These are phyloP conservation scores for Hymenoscyphus scutula DNA, from an alignment of 2,329 filamentous ascomycete species.

Conservation along the genomic window DNA sequence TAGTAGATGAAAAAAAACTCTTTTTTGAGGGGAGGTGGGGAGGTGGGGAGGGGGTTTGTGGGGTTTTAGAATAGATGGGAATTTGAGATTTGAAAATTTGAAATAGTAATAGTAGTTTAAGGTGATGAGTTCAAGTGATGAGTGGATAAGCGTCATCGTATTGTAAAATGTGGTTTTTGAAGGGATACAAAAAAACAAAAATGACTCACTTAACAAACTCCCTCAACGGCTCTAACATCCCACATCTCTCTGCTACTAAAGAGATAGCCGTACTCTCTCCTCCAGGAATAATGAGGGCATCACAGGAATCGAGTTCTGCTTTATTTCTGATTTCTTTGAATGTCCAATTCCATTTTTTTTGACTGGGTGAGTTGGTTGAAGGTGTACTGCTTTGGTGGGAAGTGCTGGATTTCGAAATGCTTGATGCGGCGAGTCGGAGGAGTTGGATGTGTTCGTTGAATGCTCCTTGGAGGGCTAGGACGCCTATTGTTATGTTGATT, in stretches of 20 bases:
- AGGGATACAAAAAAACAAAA: background rate
- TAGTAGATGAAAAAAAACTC: too few species aligned
- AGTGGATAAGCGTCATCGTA: too few species aligned
- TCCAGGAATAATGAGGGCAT: conserved; percentile 85
- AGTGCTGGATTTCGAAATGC: conserved; percentile 37
- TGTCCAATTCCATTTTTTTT: conserved; percentile 22
- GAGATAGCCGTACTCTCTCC: conserved; percentile 95
- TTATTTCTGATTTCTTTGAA: conserved; percentile 80
- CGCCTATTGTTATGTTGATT: conserved; percentile 52
- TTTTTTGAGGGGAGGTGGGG: background rate
- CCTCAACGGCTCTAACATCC: conserved; percentile 77
- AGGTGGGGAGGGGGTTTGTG: background rate
- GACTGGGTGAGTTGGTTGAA: too few species aligned
- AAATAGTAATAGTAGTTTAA: too few species aligned
- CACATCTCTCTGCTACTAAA: conserved; percentile 77
- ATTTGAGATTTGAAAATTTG: too few species aligned
- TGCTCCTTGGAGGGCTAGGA: conserved; percentile 82
- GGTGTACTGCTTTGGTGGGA: too few species aligned
- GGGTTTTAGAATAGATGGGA: too few species aligned
- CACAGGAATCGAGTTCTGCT: conserved; percentile 67
- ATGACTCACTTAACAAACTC: conserved; percentile 81
- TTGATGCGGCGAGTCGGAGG: conserved; percentile 64
- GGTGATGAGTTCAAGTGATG: too few species aligned
- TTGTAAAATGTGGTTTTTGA: background rate
- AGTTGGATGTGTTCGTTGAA: conserved; percentile 85